Conservation (phyloP, 2,329 filamentous ascomycete species). For the Taxawa tesnikishii region DNA sequence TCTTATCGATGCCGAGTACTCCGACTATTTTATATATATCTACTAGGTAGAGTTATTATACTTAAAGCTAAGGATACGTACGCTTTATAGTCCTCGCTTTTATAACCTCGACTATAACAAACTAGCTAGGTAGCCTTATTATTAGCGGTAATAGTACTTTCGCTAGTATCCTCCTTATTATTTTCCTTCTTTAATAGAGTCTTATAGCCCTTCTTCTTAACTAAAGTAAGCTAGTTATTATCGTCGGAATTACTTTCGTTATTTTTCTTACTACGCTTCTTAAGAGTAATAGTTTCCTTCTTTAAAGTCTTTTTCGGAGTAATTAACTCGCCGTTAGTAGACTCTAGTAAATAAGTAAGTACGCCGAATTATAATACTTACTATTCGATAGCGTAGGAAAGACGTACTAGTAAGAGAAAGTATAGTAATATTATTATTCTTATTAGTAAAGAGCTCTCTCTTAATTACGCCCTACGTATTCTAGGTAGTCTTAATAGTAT, state of each 20-base stretch:
- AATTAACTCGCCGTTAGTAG: constrained; percentile 2
- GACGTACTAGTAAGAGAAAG: background rate
- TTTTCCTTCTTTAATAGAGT: constrained; percentile 12
- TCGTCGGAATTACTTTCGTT: constrained; percentile 9
- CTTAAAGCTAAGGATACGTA: no score
- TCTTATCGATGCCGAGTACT: no score
- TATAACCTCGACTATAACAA: no score
- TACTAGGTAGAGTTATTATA: no score
- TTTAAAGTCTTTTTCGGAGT: constrained; percentile 12
- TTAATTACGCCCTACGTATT: constrained; percentile 23
- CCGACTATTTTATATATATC: no score
- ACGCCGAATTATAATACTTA: background rate
- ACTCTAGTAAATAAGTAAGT: constrained; percentile 3
- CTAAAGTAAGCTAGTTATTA: constrained; percentile 6
- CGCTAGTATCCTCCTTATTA: constrained; percentile 3
- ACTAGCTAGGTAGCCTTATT: no score
- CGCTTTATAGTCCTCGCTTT: no score
- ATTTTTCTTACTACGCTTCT: constrained; percentile 14
- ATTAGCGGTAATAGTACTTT: no score
- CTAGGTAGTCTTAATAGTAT: constrained; percentile 17
- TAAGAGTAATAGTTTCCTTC: background rate
- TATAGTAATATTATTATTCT: constrained; percentile 6
- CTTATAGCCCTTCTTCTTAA: constrained; percentile 12
- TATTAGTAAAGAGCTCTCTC: constrained; percentile 17
- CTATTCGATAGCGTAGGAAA: background rate